A percentile compares a stretch with the other conserved stretches of the same genome.
phyloP scores from a whole-genome alignment of 2,329 filamentous ascomycete species.

The Fusarium nisikadoi region DNA sequence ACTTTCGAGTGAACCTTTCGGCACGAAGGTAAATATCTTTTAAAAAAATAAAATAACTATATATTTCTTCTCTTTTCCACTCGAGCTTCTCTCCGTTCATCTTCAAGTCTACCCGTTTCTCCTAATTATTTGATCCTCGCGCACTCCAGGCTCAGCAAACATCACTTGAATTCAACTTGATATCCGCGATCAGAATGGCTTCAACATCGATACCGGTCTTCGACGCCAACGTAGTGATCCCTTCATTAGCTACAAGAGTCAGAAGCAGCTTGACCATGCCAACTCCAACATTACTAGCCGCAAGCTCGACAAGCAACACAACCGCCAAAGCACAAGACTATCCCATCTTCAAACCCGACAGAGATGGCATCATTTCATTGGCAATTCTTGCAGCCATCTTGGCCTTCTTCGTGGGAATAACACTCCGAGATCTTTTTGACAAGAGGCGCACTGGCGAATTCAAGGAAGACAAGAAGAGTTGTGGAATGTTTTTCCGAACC shows the following conservation, averaged over 20 bases:
- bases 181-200: background rate
- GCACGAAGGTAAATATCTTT: background rate
- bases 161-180: background rate
- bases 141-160: background rate
- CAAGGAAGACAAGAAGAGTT: background rate
- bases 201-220: background rate
- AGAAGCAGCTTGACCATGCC: background rate
- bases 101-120: background rate
- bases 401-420: slow-evolving; percentile 8
- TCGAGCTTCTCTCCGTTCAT: background rate
- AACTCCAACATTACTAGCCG: background rate
- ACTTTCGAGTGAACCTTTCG: background rate
- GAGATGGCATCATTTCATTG: slow-evolving; percentile 7
- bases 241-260: background rate
- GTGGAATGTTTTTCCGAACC: background rate
- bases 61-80: too few relatives aligned
- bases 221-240: background rate
- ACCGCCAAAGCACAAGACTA: background rate
- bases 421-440: slow-evolving; percentile 19
- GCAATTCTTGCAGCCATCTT: slow-evolving; percentile 13
- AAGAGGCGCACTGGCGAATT: slow-evolving; percentile 30
- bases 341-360: background rate
- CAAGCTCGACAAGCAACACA: background rate
- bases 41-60: background rate
- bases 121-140: background rate